Evolutionary conservation across 495 filamentous ascomycete species (phyloP), one percentile per base, ranked within the genome.

Genomic region (Xylaria longipes): DNA sequence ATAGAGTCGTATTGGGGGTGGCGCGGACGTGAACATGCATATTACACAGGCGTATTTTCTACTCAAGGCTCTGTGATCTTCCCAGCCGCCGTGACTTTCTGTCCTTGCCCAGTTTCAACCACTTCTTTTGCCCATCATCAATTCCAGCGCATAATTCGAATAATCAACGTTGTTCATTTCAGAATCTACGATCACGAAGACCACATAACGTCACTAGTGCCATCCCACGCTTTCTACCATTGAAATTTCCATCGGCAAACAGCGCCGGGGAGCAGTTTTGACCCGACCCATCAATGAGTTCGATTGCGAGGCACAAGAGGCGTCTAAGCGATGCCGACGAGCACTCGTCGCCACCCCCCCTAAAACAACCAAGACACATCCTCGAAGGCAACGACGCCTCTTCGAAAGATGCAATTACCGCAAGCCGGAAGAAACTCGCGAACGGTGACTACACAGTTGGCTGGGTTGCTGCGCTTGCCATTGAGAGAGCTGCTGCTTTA

Each of bases 401-500:
- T n/a, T 35, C 31, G 3, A 6, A 58, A 11, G 4, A 2, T 3
- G 31, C 3, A 2, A 27, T 29, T 14, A 20, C 29, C 27, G 14
- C 17, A 0, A 2, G 7, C 0, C 1, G 1, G 57, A 63, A 29
- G 12, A 29, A 35, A 20, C 48, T 67, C 33, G 20, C 33, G 0
- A 35, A 43, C 35, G 14, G 33, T 2, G 82, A 86, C n/a, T 88
- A 86, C 65, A 82, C 80, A 14, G 77, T 88, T 4, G 85, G 81
- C 27, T 85, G 82, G 82, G 80, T 87, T 29, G 85, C 81, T 68
- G 82, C 85, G 1, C 74, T 89, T 12, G 73, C 79, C 14, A 73
- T 77, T 27, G 86, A 89, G 74, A 65, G 77, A 15, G 79, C 84
- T 20, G 86, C 85, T 6, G 82, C 84, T 1, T 62, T n/a, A 25